Percentiles rank a stretch among this genome's conserved stretches.
Conservation (phyloP, 2,329 filamentous ascomycete species). For the Colletotrichum plurivorum region DNA sequence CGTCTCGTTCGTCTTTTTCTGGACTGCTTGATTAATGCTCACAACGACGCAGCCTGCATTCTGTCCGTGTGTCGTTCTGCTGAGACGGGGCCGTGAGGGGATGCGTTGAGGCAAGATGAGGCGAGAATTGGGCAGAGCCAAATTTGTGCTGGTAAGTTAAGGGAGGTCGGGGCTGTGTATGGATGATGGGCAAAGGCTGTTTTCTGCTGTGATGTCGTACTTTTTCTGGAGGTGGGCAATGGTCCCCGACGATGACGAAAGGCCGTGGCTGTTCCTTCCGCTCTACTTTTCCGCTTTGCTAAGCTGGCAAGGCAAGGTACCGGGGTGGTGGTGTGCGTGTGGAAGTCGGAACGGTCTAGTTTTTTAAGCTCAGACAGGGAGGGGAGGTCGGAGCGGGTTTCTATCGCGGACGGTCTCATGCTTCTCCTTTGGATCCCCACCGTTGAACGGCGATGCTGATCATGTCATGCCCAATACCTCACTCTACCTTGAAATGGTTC, state of each 20-base stretch:
- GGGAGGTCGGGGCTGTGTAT: not conserved
- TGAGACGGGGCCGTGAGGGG: constrained; percentile 34
- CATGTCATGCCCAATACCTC: constrained; percentile 4
- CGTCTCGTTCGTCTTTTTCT: constrained; percentile 4
- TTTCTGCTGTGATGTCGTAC: not conserved
- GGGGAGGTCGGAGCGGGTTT: constrained; percentile 34
- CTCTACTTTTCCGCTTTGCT: not conserved
- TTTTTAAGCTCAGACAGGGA: constrained; percentile 34
- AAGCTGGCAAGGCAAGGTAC: not conserved
- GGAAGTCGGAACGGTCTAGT: constrained; percentile 18
- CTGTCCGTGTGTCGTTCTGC: constrained; percentile 33
- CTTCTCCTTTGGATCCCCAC: not conserved
- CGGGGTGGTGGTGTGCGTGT: constrained; percentile 20
- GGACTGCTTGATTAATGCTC: constrained; percentile 2
- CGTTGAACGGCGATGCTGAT: constrained; percentile 19
- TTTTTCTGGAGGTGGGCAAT: constrained; percentile 8
- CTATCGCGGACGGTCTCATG: constrained; percentile 23
- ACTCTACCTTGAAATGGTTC: too few relatives aligned
- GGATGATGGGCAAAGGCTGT: constrained; percentile 6
- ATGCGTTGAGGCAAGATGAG: constrained; percentile 20
- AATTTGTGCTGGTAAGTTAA: not conserved
- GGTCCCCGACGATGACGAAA: constrained; percentile 33
- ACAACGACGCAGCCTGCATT: too few relatives aligned
- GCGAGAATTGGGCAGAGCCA: constrained; percentile 5
- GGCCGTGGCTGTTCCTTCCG: not conserved